Percentiles rank a stretch among this genome's conserved stretches.
Conservation (phyloP, 768 basidiomycete genomes). For the Psilocybe subaeruginosa region DNA sequence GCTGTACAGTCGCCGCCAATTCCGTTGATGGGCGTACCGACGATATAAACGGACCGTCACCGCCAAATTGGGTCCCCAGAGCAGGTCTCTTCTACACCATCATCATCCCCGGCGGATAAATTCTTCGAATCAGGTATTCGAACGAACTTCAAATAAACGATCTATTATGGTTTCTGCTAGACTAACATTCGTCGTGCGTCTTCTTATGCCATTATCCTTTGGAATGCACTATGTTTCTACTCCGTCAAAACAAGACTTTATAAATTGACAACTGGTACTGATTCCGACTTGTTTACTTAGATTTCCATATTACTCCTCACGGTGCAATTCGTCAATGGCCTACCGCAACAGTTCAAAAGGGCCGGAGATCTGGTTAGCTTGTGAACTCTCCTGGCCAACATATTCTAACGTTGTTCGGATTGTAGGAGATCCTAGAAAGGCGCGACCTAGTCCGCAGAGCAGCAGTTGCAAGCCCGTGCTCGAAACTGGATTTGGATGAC, state of each 20-base stretch:
- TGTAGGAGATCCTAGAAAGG: constrained; percentile 6
- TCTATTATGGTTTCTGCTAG: constrained; percentile 9
- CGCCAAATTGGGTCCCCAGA: not conserved
- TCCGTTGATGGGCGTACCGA: not conserved
- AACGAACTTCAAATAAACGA: constrained; percentile 7
- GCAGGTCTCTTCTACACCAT: constrained; percentile 24
- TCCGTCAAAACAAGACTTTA: too few relatives aligned
- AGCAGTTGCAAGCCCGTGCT: constrained; percentile 16
- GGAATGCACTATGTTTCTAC: not conserved
- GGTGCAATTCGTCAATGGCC: not conserved
- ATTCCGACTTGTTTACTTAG: not conserved
- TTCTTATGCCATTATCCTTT: not conserved
- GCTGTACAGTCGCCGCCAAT: not conserved
- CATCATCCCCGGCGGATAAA: constrained; percentile 20
- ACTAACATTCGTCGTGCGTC: constrained; percentile 14
- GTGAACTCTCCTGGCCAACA: not conserved
- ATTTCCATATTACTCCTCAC: not conserved
- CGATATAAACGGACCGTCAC: not conserved
- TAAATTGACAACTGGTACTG: not conserved
- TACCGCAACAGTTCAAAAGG: not conserved
- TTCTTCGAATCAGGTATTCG: constrained; percentile 26
- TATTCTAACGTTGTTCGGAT: not conserved
- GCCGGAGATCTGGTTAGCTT: not conserved
- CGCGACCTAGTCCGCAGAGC: constrained; percentile 17
- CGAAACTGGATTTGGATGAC: constrained; percentile 23